These are phyloP conservation scores for Coniochaeta sp. DNA, from an alignment of 2,329 filamentous ascomycete genomes.

Conservation along the genomic window DNA sequence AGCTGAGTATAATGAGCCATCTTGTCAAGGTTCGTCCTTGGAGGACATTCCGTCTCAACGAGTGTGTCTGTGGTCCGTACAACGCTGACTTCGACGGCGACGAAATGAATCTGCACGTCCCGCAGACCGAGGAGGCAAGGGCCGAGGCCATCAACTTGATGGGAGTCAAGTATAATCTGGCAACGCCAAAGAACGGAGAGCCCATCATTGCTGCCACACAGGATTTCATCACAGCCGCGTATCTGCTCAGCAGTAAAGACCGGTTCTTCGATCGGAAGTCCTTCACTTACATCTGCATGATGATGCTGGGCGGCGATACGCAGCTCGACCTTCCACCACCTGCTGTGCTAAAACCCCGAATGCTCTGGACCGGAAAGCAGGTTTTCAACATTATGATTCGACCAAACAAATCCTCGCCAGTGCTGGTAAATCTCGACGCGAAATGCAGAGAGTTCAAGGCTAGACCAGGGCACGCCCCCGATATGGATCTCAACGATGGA, in stretches of 20 bases:
- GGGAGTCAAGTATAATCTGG: conserved; percentile 95
- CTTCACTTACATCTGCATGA: conserved; percentile 84
- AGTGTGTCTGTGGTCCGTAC: conserved; percentile 97
- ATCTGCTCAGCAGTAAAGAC: conserved; percentile 85
- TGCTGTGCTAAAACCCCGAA: conserved; percentile 74
- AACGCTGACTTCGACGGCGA: conserved; percentile 99
- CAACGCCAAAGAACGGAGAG: conserved; percentile 94
- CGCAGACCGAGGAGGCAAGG: conserved; percentile 92
- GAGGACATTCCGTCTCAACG: conserved; percentile 93
- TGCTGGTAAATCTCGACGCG: conserved; percentile 87
- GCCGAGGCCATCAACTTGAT: conserved; percentile 94
- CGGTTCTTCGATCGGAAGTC: conserved; percentile 83
- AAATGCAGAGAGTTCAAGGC: conserved; percentile 76
- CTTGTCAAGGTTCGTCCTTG: conserved; percentile 88
- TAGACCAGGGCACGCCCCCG: conserved; percentile 48
- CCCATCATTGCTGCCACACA: conserved; percentile 99
- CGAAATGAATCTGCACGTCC: conserved; percentile 98
- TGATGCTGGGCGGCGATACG: conserved; percentile 75
- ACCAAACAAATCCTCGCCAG: conserved; percentile 74
- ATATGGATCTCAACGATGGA: conserved; percentile 79
- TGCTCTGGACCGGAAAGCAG: conserved; percentile 95
- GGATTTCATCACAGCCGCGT: conserved; percentile 96
- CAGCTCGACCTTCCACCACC: conserved; percentile 81
- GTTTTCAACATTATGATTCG: conserved; percentile 88
- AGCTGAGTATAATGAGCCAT: conserved; percentile 97